Percentiles rank a stretch among this genome's conserved stretches.
phyloP scores from a whole-genome alignment of 257 asterid genomes.

The Galeopsis tetrahit region DNA sequence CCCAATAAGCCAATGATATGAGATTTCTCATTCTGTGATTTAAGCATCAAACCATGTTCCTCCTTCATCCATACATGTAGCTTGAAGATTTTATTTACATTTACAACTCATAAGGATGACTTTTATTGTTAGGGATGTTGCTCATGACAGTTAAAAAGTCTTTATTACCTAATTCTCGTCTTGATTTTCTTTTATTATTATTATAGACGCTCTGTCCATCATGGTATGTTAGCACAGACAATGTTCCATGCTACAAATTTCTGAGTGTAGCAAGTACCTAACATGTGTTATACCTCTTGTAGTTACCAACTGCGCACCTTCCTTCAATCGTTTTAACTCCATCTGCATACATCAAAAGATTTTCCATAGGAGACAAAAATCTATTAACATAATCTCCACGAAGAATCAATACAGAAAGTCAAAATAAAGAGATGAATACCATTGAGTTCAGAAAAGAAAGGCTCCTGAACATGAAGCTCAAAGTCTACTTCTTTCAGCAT shows the following conservation, averaged over 20 bases:
- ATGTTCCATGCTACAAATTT: background rate
- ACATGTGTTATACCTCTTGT: slow-evolving; percentile 52
- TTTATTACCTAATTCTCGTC: background rate
- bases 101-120: background rate
- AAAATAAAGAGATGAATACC: slow-evolving; percentile 48
- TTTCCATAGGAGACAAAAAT: background rate
- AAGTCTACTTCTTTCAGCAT: slow-evolving; percentile 65
- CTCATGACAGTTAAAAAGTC: background rate
- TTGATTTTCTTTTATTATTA: background rate
- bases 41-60: background rate
- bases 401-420: background rate
- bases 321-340: slow-evolving; percentile 88
- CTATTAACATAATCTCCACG: background rate
- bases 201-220: background rate
- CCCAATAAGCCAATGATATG: too few relatives aligned
- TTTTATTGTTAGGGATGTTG: background rate
- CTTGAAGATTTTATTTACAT: slow-evolving; percentile 4
- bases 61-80: slow-evolving; percentile 21
- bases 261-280: background rate
- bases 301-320: slow-evolving; percentile 80
- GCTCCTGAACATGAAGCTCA: slow-evolving; percentile 91
- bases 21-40: too few relatives aligned
- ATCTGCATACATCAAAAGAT: slow-evolving; percentile 45
- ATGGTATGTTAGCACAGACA: background rate
- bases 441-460: slow-evolving; percentile 74